Evolutionary conservation across 202 grass and related monocot genomes (phyloP), one percentile per base, ranked within the genome.

Genomic region (Schoenoplectus triqueter): DNA sequence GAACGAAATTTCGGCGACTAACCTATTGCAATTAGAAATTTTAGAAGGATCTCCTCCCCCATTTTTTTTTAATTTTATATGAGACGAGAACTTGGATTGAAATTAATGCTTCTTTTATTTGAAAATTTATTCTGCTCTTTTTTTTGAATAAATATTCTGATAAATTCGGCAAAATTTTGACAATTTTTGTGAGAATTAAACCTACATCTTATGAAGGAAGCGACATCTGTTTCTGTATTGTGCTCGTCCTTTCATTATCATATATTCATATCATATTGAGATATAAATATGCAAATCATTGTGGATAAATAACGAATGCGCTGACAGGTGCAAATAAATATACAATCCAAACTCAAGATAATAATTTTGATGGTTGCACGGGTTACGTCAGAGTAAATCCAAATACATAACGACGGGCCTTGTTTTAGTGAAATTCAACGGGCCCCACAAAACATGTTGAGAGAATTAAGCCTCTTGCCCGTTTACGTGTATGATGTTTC

Each of bases 391-490:
- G 45, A 73, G 14, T 73, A 20, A 11, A 73, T 49, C 45, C n/a
- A 72, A 72, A 54, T 52, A 6, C 42, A 71, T 18, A 2, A 41
- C 2, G 19, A 2, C 22, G 0, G 6, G 7, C n/a, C 69, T 45
- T 0, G 7, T 49, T 72, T 72, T 72, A 15, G 5, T 72, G n/a
- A 18, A 49, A 18, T 5, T 49, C 10, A 51, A 51, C 10, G 21
- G 73, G 19, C 20, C 50, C 73, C 73, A 76, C 73, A 15, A 39
- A 76, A 76, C 72, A 76, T 76, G 19, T 55, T 13, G 20, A 76
- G 72, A 76, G 21, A 76, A 76, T 76, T 76, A 14, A 31, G 49
- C 73, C 49, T 39, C 19, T 39, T 76, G 10, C 21, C 3, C 49
- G 20, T 76, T 14, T 22, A 76, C 20, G 44, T 76, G 73, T 56